Evolutionary conservation across 1,284 basidiomycete species (phyloP), one percentile per base, ranked within the genome.

Genomic region (Ustilago vetiveriae): DNA sequence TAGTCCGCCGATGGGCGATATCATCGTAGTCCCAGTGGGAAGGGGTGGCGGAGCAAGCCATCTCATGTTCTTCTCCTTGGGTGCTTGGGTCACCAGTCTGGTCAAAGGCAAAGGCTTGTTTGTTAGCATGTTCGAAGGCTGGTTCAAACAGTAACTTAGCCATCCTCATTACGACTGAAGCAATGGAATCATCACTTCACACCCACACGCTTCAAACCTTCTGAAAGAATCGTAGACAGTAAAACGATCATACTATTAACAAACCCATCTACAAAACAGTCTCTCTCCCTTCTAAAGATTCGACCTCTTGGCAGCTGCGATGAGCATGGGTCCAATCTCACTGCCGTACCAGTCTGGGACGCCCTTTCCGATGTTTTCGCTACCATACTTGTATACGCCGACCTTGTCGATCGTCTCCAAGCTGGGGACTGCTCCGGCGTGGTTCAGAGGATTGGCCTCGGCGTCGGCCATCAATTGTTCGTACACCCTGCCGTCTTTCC

Each of bases 401-500:
- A 65, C 59, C 50, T 72, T 48, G 46, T 74, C 74, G 46, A 68
- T 54, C 22, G 16, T 23, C 17, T 58, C 56, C 23, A 64, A 36
- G 16, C 45, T 40, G 6, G 66, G 60, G 2, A 60, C 36, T 0
- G 49, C 36, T 17, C 53, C 55, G 9, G 67, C 55, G 59, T 84
- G 81, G 76, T 90, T 91, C 46, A 90, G 76, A 1, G 90, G 89
- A 57, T 90, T 89, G 2, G 77, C 78, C 76, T 89, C 86, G 1
- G 85, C 88, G n/a, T 85, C 83, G 23, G 86, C 84, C 88, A 88
- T 90, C 11, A 91, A 76, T 24, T 86, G 85, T 53, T 91, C 86
- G 63, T 91, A 91, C 13, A 88, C 89, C 11, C 85, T 85, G 0
- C 90, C 90, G 74, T 89, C 85, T 51, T 85, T 85, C 11, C 88